Evolutionary conservation across 2,329 filamentous ascomycete genomes (phyloP), one percentile per base, ranked within the genome.

Genomic region (Aureobasidium sp.): DNA sequence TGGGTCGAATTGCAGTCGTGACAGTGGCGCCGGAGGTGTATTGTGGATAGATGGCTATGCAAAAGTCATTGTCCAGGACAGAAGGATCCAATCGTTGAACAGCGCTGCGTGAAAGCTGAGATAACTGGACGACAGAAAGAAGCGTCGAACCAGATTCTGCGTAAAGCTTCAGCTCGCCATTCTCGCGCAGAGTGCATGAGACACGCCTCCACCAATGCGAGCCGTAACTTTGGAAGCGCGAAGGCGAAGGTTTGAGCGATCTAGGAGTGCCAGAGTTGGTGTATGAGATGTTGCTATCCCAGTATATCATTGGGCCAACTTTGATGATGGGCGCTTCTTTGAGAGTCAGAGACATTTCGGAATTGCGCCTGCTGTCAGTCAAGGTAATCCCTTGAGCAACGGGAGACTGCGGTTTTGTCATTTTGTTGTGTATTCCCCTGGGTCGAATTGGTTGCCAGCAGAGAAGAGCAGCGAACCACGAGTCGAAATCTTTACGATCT

Each of bases 1-100:
- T 84, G 0, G 93, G 91, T n/a, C 88, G 83, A 55, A 89, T 84
- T 24, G 91, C 80, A 6, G 86, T 85, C 21, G 56, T 63, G 16
- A 85, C 79, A 2, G 81, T 85, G 1, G 88, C 80, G 17, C 81
- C 82, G 8, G 86, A 78, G 1, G 88, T 84, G 69, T 98, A 97
- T 58, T 91, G 90, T 14, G 93, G 91, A 64, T 96, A 96, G 41
- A 98, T 91, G 49, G 88, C 90, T 58, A 98, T 87, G 71, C 90
- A 97, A 64, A 88, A 93, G 56, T 96, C 89, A 67, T 93, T 88
- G 59, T 95, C 89, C 37, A 98, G 71, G 7, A 98, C 91, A 4
- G 90, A 95, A 49, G 83, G 82, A 68, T 97, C 89, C 48, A 98
- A 75, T 61, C 90, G 83, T 67, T 98, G 93, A 49, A 98, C 84